Percentiles rank a stretch among this genome's conserved stretches.
phyloP scores from a whole-genome alignment of 805 yeast species.

The Metschnikowia vanudenii region DNA sequence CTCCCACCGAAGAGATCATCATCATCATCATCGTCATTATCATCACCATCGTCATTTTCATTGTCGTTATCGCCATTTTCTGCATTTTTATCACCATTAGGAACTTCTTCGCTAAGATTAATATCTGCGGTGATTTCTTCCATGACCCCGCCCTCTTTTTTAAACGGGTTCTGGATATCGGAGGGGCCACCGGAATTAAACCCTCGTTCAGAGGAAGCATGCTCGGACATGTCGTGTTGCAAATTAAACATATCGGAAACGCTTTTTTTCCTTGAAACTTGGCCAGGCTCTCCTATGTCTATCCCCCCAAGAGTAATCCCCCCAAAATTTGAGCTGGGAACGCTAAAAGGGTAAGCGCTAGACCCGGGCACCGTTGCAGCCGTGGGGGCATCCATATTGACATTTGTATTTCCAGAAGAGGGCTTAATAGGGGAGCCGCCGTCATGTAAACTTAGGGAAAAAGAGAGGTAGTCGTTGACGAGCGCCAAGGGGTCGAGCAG shows the following conservation, averaged over 20 bases:
- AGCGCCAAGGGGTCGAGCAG: constrained; percentile 31
- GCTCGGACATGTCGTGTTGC: constrained; percentile 5
- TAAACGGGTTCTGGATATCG: no score
- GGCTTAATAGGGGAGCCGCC: neutral
- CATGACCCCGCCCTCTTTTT: neutral
- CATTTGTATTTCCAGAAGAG: neutral
- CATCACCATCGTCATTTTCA: neutral
- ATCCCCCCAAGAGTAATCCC: neutral
- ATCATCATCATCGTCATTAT: constrained; percentile 9
- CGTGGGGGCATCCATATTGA: neutral
- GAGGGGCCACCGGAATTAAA: neutral
- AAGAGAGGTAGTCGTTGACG: constrained; percentile 32
- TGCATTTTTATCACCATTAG: no score
- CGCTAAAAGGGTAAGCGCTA: constrained; percentile 15
- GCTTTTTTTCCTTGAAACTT: neutral
- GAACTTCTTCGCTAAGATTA: neutral
- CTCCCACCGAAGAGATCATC: constrained; percentile 19
- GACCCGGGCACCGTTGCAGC: neutral
- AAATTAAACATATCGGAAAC: constrained; percentile 4
- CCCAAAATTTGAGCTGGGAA: constrained; percentile 14
- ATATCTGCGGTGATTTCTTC: neutral
- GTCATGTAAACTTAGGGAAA: constrained; percentile 21
- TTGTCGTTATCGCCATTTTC: neutral
- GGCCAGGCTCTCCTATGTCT: neutral
- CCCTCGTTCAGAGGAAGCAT: neutral